phyloP scores from a whole-genome alignment of 2,329 filamentous ascomycete genomes.

The Orbilia oligospora region DNA sequence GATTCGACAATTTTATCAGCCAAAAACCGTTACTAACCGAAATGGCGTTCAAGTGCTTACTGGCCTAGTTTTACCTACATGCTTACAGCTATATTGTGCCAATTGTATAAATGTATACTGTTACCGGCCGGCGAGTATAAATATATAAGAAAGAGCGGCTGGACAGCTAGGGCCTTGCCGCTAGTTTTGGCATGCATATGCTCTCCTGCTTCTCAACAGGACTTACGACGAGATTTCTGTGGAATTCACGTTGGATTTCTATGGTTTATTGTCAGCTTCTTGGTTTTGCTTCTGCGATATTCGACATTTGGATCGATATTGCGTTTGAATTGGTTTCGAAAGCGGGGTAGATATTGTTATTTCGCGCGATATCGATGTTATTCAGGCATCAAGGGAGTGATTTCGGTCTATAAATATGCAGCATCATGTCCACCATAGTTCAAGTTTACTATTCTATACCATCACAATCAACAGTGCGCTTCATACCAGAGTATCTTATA shows the following conservation, averaged over 20 bases:
- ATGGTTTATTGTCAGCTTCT: neutral
- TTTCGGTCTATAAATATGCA: neutral
- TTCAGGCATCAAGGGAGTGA: neutral
- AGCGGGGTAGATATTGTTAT: neutral
- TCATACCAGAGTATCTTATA: neutral
- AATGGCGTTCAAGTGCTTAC: too few species aligned
- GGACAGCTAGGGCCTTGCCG: too few species aligned
- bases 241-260: neutral
- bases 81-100: too few species aligned
- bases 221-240: too few species aligned
- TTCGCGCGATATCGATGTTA: neutral
- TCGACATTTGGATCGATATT: neutral
- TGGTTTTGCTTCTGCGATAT: neutral
- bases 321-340: neutral
- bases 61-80: too few species aligned
- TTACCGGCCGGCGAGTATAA: neutral
- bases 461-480: neutral
- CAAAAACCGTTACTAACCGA: too few species aligned
- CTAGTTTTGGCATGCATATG: neutral
- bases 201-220: neutral
- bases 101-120: too few species aligned
- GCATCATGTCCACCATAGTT: neutral
- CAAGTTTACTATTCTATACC: neutral
- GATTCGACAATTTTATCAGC: too few species aligned
- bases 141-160: neutral